These are phyloP conservation scores for Penicillium mononematosum DNA, from an alignment of 495 filamentous ascomycete species.

Conservation along the genomic window DNA sequence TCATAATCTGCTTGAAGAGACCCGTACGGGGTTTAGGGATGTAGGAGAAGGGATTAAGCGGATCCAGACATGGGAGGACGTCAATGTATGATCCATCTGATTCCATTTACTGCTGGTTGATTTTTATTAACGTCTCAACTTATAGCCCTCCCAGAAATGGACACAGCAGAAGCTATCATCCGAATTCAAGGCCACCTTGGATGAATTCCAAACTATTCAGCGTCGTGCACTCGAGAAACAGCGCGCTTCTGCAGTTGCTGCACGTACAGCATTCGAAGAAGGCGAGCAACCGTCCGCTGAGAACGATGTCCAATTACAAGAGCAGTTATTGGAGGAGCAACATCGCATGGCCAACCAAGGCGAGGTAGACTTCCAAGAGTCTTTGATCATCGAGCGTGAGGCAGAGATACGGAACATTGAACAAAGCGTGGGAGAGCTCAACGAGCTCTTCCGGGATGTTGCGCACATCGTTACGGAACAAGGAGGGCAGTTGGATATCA, in stretches of 20 bases:
- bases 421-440: constrained; percentile 89
- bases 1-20: constrained; percentile 80
- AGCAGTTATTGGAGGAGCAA: constrained; percentile 74
- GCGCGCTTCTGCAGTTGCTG: constrained; percentile 77
- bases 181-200: constrained; percentile 82
- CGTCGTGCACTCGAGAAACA: constrained; percentile 88
- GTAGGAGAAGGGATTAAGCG: constrained; percentile 92
- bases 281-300: constrained; percentile 37
- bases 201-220: constrained; percentile 89
- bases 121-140: constrained; percentile 13
- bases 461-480: constrained; percentile 95
- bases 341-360: constrained; percentile 83
- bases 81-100: constrained; percentile 63
- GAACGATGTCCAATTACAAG: constrained; percentile 49
- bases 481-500: constrained; percentile 84
- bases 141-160: constrained; percentile 87
- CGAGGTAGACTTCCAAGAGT: constrained; percentile 97
- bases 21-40: constrained; percentile 82
- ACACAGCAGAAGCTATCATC: constrained; percentile 90
- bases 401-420: constrained; percentile 96
- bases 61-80: constrained; percentile 84
- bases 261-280: constrained; percentile 69
- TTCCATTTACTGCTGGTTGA: not conserved
- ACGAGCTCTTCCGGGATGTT: constrained; percentile 94
- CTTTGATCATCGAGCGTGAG: constrained; percentile 91